Evolutionary conservation across 1,284 basidiomycete genomes (phyloP), one percentile per base, ranked within the genome.

Genomic region (Athelia psychrophila): DNA sequence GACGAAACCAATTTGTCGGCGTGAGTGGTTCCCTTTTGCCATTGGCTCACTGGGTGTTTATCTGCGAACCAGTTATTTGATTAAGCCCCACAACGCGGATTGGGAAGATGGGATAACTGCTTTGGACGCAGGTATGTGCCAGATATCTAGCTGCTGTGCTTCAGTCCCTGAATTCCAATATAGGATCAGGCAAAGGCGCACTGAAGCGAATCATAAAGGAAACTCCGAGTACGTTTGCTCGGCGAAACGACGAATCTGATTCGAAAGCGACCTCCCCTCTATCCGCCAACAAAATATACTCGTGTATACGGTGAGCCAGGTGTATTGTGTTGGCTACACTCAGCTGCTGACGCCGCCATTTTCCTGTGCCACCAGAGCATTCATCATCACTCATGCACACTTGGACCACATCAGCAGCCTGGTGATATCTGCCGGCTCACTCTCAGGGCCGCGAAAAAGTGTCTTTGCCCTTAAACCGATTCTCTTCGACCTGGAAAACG

Each of bases 321-420:
- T 13, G 49, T n/a, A 51, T 48, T 15, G 16, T 19, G 44, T 48
- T 35, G 46, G 44, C 22, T 44, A 49, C 51, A 19, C 13, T 42
- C 9, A 24, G 13, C 18, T 19, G 38, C 24, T 50, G 19, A 47
- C 38, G 25, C 23, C 48, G 30, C 30, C 20, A 36, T 12, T 25
- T 23, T 35, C 46, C 36, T 23, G 19, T 27, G 25, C 51, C 32
- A 51, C 8, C 61, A 87, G 88, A 54, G 84, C 80, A 54, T 93
- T 84, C 60, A 76, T 93, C 51, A 74, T 93, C 58, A 86, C 86
- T 3, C 91, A 93, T 67, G 84, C 87, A 2, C 91, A 94, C 64
- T 69, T 94, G 22, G 91, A 94, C 69, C 92, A 94, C 65, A 78
- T 92, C 54, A 81, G 75, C 56, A 83, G 88, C 49, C 75, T 93